phyloP scores from a whole-genome alignment of 345 rosid genomes.

The Raphanus sativus region DNA sequence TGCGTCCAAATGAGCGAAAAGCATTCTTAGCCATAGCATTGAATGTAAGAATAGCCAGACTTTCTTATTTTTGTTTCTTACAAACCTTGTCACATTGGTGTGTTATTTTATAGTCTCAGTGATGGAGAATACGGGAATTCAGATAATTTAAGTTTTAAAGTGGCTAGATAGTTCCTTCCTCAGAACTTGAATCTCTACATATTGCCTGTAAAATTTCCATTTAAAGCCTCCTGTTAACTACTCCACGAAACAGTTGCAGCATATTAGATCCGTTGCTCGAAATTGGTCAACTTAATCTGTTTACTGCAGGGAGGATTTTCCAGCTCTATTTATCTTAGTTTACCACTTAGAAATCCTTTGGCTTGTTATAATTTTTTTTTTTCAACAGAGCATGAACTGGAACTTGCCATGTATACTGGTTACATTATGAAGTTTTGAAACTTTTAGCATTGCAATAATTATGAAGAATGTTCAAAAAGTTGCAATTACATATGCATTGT shows the following conservation, averaged over 20 bases:
- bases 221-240: background rate
- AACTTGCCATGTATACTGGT: background rate
- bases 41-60: conserved; percentile 53
- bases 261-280: background rate
- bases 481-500: background rate
- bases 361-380: conserved; percentile 2
- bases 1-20: conserved; percentile 79
- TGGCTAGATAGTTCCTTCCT: background rate
- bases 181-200: background rate
- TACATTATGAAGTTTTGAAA: conserved; percentile 7
- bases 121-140: conserved; percentile 7
- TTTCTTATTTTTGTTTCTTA: conserved; percentile 8
- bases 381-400: background rate
- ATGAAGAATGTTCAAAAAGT: conserved; percentile 2
- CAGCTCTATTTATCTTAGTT: background rate
- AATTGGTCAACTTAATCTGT: conserved; percentile 12
- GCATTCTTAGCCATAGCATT: conserved; percentile 82
- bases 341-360: background rate
- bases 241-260: conserved; percentile 1
- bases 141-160: background rate
- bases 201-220: background rate
- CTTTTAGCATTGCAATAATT: background rate
- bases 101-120: conserved; percentile 22
- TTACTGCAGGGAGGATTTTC: background rate
- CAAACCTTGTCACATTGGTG: conserved; percentile 8